These are phyloP conservation scores for Clonostachys chloroleuca DNA, from an alignment of 2,329 filamentous ascomycete genomes.

Conservation along the genomic window DNA sequence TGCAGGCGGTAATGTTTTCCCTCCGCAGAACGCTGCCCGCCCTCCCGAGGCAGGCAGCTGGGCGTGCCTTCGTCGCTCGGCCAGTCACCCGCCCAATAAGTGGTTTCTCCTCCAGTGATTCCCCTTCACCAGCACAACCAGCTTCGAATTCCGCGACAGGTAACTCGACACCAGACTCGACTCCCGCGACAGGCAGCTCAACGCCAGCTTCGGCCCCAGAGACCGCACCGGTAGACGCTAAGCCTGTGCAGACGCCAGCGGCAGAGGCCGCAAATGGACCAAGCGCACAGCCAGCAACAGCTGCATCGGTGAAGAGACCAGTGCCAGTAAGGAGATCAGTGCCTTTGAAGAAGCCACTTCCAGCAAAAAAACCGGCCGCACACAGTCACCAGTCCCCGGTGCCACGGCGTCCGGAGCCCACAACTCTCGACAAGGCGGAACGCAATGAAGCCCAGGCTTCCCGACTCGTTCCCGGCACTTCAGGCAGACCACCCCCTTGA, in stretches of 20 bases:
- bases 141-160: background rate
- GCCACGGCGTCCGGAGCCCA: too few relatives aligned
- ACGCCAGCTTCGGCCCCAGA: background rate
- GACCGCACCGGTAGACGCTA: background rate
- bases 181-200: constrained; percentile 6
- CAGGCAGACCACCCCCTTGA: too few relatives aligned
- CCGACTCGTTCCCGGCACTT: too few relatives aligned
- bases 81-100: constrained; percentile 1
- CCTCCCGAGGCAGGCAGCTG: constrained; percentile 6
- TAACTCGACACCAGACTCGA: constrained; percentile 2
- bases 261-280: background rate
- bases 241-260: background rate
- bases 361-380: too few relatives aligned
- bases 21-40: constrained; percentile 12
- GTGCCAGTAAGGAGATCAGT: too few relatives aligned
- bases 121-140: background rate
- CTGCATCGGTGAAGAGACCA: background rate
- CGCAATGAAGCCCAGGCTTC: too few relatives aligned
- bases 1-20: constrained; percentile 15
- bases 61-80: too few relatives aligned
- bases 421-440: too few relatives aligned
- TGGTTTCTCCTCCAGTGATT: constrained; percentile 1
- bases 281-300: background rate
- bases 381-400: too few relatives aligned
- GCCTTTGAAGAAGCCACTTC: too few relatives aligned